Percentiles rank a stretch among this genome's conserved stretches.
These are phyloP conservation scores for Arthrobotrys megalospora DNA, from an alignment of 2,329 filamentous ascomycete species.

Conservation along the genomic window DNA sequence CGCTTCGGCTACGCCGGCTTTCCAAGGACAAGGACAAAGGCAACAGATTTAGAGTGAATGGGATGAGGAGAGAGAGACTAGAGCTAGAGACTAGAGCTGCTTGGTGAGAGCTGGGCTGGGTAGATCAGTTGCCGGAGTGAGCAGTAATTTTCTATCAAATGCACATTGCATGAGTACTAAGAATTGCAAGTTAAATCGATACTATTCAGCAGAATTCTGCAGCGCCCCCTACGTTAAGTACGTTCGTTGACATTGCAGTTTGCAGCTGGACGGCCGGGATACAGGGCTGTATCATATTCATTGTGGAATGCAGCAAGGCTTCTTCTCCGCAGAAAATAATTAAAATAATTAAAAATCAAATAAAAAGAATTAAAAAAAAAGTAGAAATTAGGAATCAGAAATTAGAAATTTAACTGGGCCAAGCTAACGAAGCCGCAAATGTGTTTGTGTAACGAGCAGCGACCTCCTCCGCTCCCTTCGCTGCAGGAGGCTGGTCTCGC, in stretches of 20 bases:
- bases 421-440: constrained; percentile 16
- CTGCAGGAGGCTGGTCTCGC: constrained; percentile 25
- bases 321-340: neutral
- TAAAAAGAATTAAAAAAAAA: neutral
- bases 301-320: constrained; percentile 17
- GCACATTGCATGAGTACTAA: neutral
- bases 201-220: neutral
- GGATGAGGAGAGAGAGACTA: constrained; percentile 6
- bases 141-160: constrained; percentile 11
- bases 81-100: neutral
- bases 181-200: constrained; percentile 12
- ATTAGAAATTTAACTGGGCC: neutral
- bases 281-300: neutral
- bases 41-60: neutral
- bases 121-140: constrained; percentile 10
- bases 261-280: constrained; percentile 7
- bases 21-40: neutral
- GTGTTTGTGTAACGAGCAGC: constrained; percentile 57
- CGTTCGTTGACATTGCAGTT: constrained; percentile 8
- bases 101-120: neutral
- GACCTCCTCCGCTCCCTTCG: constrained; percentile 10
- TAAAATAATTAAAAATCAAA: neutral
- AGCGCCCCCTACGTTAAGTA: constrained; percentile 26
- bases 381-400: neutral
- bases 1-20: neutral